Percentiles rank a stretch among this genome's conserved stretches.
phyloP scores from a whole-genome alignment of 257 asterid genomes.

The Nyctanthes arbortristis region DNA sequence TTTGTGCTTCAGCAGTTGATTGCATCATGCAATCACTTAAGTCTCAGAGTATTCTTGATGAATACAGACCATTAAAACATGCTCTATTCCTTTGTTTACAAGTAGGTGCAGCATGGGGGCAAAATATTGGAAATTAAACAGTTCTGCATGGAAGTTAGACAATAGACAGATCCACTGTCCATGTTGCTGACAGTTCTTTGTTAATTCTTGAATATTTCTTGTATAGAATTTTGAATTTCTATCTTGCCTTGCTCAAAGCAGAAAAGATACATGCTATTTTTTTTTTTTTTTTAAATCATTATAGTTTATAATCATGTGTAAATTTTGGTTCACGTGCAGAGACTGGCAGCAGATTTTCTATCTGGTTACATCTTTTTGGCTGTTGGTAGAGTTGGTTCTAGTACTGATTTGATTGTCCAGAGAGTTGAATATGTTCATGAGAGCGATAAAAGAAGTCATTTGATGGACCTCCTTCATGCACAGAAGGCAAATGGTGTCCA shows the following conservation, averaged over 20 bases:
- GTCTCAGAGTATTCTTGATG: not conserved
- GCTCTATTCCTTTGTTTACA: not conserved
- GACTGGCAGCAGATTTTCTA: slow-evolving; percentile 87
- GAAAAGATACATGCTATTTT: slow-evolving; percentile 6
- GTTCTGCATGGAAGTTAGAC: not conserved
- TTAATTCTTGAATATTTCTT: not conserved
- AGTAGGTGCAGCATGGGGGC: not conserved
- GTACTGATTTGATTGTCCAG: slow-evolving; percentile 94
- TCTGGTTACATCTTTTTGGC: slow-evolving; percentile 79
- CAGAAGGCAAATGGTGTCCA: slow-evolving; percentile 74
- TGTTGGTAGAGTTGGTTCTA: slow-evolving; percentile 98
- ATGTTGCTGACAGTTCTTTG: not conserved
- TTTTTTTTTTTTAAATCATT: slow-evolving; percentile 13
- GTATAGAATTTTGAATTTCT: not conserved
- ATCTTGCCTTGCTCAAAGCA: not conserved
- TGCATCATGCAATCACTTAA: not conserved
- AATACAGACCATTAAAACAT: not conserved
- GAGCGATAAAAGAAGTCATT: slow-evolving; percentile 93
- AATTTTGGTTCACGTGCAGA: slow-evolving; percentile 51
- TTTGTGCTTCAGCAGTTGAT: not conserved
- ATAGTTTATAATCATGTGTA: slow-evolving; percentile 23
- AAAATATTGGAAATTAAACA: not conserved
- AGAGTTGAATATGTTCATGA: slow-evolving; percentile 95
- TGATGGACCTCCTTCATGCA: slow-evolving; percentile 98
- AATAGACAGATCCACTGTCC: not conserved